Conservation (phyloP, 768 basidiomycete species). For the Butyriboletus loyo region DNA sequence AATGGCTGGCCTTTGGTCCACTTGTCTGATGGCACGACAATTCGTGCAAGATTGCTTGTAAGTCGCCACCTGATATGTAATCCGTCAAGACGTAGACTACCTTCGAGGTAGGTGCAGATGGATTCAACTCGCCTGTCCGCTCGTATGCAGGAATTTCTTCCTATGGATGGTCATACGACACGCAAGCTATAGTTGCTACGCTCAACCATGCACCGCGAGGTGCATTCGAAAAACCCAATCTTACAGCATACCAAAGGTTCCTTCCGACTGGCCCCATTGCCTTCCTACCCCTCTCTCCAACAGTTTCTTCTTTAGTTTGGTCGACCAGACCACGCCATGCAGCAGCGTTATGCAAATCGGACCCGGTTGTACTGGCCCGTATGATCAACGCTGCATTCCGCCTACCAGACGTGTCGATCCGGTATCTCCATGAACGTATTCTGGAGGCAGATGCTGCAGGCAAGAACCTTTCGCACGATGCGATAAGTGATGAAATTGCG, state of each 20-base stretch:
- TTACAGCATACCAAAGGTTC: constrained; percentile 90
- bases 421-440: constrained; percentile 61
- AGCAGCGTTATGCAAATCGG: constrained; percentile 61
- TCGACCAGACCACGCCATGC: constrained; percentile 80
- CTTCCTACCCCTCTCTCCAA: constrained; percentile 83
- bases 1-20: constrained; percentile 79
- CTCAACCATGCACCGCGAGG: constrained; percentile 69
- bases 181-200: constrained; percentile 88
- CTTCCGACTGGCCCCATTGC: constrained; percentile 94
- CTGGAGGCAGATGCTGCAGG: constrained; percentile 50
- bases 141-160: constrained; percentile 80
- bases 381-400: constrained; percentile 94
- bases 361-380: constrained; percentile 55
- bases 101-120: constrained; percentile 87
- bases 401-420: constrained; percentile 69
- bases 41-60: constrained; percentile 77
- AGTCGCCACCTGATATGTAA: constrained; percentile 20
- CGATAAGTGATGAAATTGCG: constrained; percentile 58
- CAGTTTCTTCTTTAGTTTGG: constrained; percentile 89
- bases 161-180: constrained; percentile 89
- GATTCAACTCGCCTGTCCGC: constrained; percentile 91
- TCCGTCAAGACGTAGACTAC: neutral
- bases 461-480: constrained; percentile 42
- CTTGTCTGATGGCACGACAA: constrained; percentile 60
- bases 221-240: constrained; percentile 61